Evolutionary conservation across 257 asterid species (phyloP).

Genomic region (Solanum dulcamara): DNA sequence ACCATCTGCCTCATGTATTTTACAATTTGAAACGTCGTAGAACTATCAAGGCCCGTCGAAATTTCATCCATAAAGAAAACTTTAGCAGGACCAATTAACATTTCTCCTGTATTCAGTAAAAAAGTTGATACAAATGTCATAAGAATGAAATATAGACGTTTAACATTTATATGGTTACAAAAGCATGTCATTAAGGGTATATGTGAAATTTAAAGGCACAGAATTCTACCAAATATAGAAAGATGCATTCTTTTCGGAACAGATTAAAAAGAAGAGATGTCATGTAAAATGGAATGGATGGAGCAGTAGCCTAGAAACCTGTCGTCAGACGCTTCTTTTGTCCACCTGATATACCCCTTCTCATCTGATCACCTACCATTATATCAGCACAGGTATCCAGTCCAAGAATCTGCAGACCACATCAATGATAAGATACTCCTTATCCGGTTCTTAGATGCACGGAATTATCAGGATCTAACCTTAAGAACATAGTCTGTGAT

Average conservation of each 20-base stretch:
- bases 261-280: neutral
- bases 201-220: neutral
- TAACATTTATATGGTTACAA: neutral
- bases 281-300: neutral
- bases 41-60: slow-evolving; percentile 94
- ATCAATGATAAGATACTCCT: neutral
- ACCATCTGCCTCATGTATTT: slow-evolving; percentile 94
- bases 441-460: neutral
- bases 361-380: slow-evolving; percentile 87
- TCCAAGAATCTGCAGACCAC: slow-evolving; percentile 67
- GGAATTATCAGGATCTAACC: slow-evolving; percentile 29
- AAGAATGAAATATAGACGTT: neutral
- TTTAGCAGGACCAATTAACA: slow-evolving; percentile 94
- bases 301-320: slow-evolving; percentile 25
- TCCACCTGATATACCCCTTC: slow-evolving; percentile 94
- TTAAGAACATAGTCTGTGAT: slow-evolving; percentile 81
- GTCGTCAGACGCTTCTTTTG: slow-evolving; percentile 92
- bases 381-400: slow-evolving; percentile 87
- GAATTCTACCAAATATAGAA: neutral
- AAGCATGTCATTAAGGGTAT: neutral
- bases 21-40: slow-evolving; percentile 76
- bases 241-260: neutral
- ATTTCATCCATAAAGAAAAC: slow-evolving; percentile 97
- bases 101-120: slow-evolving; percentile 52
- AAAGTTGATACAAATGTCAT: neutral